Base-by-base conservation (phyloP, 2,329 filamentous ascomycete genomes). In the Elsinoe perseae region DNA sequence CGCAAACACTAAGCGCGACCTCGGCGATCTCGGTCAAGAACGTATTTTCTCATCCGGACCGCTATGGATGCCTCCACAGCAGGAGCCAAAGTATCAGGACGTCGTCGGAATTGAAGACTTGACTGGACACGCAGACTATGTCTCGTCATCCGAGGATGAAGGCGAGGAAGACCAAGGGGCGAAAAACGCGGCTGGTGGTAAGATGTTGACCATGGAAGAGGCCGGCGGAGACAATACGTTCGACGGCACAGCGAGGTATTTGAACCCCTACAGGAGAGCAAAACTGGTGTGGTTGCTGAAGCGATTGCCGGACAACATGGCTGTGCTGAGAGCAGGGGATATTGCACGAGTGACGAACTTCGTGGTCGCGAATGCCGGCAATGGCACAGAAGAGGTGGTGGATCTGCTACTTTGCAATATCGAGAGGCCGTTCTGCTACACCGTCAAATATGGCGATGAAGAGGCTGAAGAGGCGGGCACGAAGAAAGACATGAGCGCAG, bases 301-400 rank as follows among this genome's bases (percentile, higher is more conserved):
- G 2, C 82, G 90, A 14, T 75, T 97, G 23, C 93, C 93, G 0
- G 87, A 83, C 2, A 83, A 81, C 2, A 82, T 89, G 36, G 81
- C 84, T 1, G 86, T 81, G 62, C 76, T 96, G 23, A 81, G 88
- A 25, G 89, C 89, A 65, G 90, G 89, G 2, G 89, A 97, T 65
- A 82, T 97, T 44, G 91, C 89, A 1, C 81, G 90, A 4, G 78
- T 96, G 1, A 92, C 91, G 1, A 81, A 86, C 2, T 96, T 97
- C 70, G 91, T 91, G 10, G 89, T 97, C 56, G 85, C 85, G 2
- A 89, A 97, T 68, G 87, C 90, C 1, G 88, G 86, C 36, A 80
- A 83, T 18, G 93, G 91, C 14, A 87, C 89, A 10, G 87, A 95
- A 61, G 93, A 97, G 72, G 85, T 96, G 32, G 90, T 95, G n/a